Percentiles rank a stretch among this genome's conserved stretches.
These are phyloP conservation scores for Coniochaeta sp. DNA, from an alignment of 2,329 filamentous ascomycete genomes.

Conservation along the genomic window DNA sequence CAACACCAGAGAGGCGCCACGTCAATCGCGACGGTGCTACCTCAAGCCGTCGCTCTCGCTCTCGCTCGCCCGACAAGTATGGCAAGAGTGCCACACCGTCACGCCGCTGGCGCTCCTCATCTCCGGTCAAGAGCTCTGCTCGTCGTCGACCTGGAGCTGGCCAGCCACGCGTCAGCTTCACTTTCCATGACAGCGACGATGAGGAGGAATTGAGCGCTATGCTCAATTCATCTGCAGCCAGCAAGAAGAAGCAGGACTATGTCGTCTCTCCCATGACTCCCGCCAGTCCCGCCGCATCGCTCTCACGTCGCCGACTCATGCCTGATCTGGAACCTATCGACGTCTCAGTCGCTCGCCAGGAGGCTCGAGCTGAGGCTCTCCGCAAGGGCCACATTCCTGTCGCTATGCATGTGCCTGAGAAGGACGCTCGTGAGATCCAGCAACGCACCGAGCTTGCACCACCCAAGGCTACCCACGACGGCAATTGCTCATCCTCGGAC, in stretches of 20 bases:
- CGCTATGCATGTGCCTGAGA: conserved; percentile 9
- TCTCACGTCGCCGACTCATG: not conserved
- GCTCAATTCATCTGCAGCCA: not conserved
- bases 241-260: not conserved
- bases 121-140: not conserved
- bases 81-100: not conserved
- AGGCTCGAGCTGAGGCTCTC: not conserved
- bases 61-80: not conserved
- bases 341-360: not conserved
- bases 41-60: conserved; percentile 1
- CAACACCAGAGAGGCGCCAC: not conserved
- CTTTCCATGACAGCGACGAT: not conserved
- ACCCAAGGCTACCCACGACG: conserved; percentile 2
- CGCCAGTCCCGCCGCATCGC: not conserved
- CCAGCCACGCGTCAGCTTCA: not conserved
- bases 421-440: not conserved
- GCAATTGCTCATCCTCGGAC: conserved; percentile 19
- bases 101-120: not conserved
- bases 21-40: not conserved
- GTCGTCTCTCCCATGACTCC: not conserved
- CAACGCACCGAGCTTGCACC: not conserved
- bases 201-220: not conserved
- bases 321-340: not conserved
- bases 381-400: conserved; percentile 2
- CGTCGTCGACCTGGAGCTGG: not conserved